Percentiles rank a stretch among this genome's conserved stretches.
phyloP scores from a whole-genome alignment of 2,329 filamentous ascomycete species.

The Hymenoscyphus scutula region DNA sequence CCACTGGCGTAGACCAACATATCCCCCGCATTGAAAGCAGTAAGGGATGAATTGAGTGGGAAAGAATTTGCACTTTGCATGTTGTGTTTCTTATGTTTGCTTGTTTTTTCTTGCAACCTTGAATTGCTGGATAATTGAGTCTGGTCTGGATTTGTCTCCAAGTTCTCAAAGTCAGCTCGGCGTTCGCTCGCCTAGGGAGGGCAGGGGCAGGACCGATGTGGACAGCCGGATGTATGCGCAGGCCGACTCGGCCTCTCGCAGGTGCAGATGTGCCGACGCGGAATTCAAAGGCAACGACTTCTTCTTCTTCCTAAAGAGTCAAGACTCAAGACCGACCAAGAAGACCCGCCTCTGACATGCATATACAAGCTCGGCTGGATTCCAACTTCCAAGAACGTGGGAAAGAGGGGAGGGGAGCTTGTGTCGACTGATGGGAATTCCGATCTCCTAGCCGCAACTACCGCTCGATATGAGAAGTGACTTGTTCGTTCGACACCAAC shows the following conservation, averaged over 20 bases:
- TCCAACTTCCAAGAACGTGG: not conserved
- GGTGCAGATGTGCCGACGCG: not conserved
- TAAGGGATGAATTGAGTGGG: not conserved
- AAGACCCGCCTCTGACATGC: not conserved
- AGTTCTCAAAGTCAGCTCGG: too few species aligned
- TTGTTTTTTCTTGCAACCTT: not conserved
- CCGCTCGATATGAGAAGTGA: slow-evolving; percentile 3
- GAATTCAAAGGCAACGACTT: too few species aligned
- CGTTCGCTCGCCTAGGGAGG: not conserved
- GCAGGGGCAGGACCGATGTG: too few species aligned
- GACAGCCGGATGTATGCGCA: not conserved
- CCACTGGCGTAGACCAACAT: not conserved
- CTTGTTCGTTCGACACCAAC: not conserved
- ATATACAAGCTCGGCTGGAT: not conserved
- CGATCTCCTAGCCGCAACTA: not conserved
- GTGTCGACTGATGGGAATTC: not conserved
- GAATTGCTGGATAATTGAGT: too few species aligned
- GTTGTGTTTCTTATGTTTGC: not conserved
- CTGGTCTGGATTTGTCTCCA: too few species aligned
- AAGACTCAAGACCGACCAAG: too few species aligned
- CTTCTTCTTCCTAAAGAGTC: too few species aligned
- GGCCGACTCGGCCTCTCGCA: not conserved
- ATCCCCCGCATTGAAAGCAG: not conserved
- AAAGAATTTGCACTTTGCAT: not conserved
- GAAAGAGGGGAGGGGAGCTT: too few species aligned